Conservation (phyloP, 2,329 filamentous ascomycete species). For the Pseudonectria foliicola region DNA sequence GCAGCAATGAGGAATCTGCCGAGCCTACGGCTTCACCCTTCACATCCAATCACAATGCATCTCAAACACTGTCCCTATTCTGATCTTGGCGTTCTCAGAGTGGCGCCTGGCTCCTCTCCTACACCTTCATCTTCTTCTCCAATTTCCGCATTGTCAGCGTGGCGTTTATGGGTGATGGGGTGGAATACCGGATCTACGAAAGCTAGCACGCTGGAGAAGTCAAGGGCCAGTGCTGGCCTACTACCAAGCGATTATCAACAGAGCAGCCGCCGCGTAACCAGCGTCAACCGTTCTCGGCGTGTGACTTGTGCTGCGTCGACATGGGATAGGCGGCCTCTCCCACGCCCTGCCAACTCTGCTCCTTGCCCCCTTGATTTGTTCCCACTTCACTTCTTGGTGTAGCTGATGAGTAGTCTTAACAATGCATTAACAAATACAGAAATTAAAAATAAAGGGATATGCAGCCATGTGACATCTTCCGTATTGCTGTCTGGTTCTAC, state of each 20-base stretch:
- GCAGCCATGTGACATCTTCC: neutral
- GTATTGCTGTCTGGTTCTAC: neutral
- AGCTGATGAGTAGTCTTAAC: conserved; percentile 18
- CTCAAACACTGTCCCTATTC: neutral
- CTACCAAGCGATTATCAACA: too few species aligned
- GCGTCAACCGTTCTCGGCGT: too few species aligned
- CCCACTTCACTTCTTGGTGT: conserved; percentile 15
- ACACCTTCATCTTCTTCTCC: conserved; percentile 13
- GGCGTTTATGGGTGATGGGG: conserved; percentile 23
- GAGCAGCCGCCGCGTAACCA: too few species aligned
- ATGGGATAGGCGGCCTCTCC: too few species aligned
- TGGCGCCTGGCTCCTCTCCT: conserved; percentile 11
- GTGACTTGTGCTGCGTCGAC: too few species aligned
- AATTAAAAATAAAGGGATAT: neutral
- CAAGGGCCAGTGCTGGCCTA: too few species aligned
- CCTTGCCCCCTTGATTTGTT: conserved; percentile 5
- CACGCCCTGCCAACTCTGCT: neutral
- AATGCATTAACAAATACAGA: conserved; percentile 1
- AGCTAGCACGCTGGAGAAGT: too few species aligned
- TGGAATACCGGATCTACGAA: conserved; percentile 2
- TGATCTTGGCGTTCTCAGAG: too few species aligned
- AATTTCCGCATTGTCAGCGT: conserved; percentile 24
- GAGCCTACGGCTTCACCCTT: conserved; percentile 1
- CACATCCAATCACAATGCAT: neutral
- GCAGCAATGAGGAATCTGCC: conserved; percentile 38